phyloP scores from a whole-genome alignment of 768 basidiomycete genomes.

The Rhodocollybia butyracea region DNA sequence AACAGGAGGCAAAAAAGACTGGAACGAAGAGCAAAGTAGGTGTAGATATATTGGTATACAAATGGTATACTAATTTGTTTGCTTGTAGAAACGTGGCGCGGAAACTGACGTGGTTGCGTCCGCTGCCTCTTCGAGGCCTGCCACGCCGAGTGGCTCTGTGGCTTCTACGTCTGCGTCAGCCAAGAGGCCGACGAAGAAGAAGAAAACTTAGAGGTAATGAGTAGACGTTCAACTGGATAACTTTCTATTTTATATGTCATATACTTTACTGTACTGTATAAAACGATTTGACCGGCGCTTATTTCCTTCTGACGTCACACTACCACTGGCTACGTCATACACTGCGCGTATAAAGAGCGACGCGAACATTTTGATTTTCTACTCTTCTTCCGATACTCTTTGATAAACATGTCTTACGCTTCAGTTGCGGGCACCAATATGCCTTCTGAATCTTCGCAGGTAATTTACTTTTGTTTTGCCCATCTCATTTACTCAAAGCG shows the following conservation, averaged over 20 bases:
- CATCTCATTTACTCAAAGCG: neutral
- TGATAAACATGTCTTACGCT: constrained; percentile 66
- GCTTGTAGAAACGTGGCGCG: constrained; percentile 62
- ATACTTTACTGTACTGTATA: too few relatives aligned
- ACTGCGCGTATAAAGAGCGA: neutral
- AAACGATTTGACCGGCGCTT: too few relatives aligned
- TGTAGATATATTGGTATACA: neutral
- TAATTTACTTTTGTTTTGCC: constrained; percentile 31
- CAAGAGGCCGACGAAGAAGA: constrained; percentile 66
- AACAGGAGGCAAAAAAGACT: constrained; percentile 64
- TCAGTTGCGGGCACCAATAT: constrained; percentile 59
- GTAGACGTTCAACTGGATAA: too few relatives aligned
- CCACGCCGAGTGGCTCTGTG: constrained; percentile 52
- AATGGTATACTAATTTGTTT: constrained; percentile 1
- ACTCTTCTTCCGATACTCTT: neutral
- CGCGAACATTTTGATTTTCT: neutral
- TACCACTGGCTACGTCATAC: neutral
- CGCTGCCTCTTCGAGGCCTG: constrained; percentile 41
- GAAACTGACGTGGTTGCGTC: constrained; percentile 56
- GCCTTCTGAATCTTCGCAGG: constrained; percentile 38
- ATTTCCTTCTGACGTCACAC: neutral
- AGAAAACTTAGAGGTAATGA: constrained; percentile 56
- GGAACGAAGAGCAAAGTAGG: constrained; percentile 62
- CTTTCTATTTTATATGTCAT: too few relatives aligned
- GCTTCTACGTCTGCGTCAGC: constrained; percentile 32